Base-by-base conservation (phyloP, 2,329 filamentous ascomycete species). In the Fusarium clavum region DNA sequence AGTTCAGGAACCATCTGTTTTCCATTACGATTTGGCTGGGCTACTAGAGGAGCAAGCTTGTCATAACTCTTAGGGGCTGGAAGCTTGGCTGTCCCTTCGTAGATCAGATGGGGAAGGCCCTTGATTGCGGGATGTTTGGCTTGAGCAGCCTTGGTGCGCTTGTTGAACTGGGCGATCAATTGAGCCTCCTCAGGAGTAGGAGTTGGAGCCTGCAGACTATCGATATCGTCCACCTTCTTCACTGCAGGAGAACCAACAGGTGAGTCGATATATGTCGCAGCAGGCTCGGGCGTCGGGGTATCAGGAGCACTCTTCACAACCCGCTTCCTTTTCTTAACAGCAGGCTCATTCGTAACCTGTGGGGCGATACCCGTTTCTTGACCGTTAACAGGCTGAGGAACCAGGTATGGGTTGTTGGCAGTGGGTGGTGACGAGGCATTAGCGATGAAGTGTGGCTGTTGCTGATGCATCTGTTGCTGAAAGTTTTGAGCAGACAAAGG, bases 31-130 rank as follows among this genome's bases (percentile, higher is more conserved):
- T 82, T 73, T 10, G 82, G 80, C 22, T 82, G 64, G 9, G 82
- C 81, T 18, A 84, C 80, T 27, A 83, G 73, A 8, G 82, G 82
- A 2, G 80, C 77, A 38, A 84, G 75, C 64, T 83, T 83, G 47
- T 84, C 82, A 57, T 82, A 83, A 57, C 80, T 83, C 68, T 84
- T 84, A 8, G 82, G 81, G 1, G 79, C 80, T 67, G 82, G 78
- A 48, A 84, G 75, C 64, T 82, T 83, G n/a, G 79, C 74, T n/a
- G 75, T 79, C 4, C 78, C 81, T 24, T 80, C 77, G 32, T 77
- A 80, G 4, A 80, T 73, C 8, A 84, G 73, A 65, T 80, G 75
- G 2, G 80, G 78, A 5, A 83, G 76, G 5, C 81, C 82, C 34
- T 78, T 79, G 30, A 83, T 79, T 0, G 79, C 67, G 13, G 81